Base-by-base conservation (phyloP, 2,329 filamentous ascomycete species). In the Ceratocystis huliohia region DNA sequence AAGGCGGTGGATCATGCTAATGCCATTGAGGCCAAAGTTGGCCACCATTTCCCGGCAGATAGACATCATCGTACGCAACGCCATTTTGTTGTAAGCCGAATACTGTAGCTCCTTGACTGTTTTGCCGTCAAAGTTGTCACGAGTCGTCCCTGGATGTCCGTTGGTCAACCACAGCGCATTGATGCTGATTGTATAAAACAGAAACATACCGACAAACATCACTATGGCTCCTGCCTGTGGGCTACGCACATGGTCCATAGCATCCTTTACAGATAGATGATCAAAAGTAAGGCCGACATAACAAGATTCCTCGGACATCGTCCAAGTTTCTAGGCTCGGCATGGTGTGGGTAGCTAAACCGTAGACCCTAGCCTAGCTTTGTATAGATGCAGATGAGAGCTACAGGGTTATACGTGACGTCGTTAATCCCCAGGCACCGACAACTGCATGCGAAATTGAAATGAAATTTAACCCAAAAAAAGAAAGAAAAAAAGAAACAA, bases 1-100 rank as follows among this genome's bases (percentile, higher is more conserved):
- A 2, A 97, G 80, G 3, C 93, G 84, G 76, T 97, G 94, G 15
- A 88, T 80, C 74, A 97, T 88, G 63, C 88, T 85, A 67, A 97
- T 85, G 6, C 84, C 88, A 46, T 83, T 82, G 20, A 96, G 81
- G 0, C 75, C 76, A 74, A 96, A 85, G 70, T 84, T 85, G 10
- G 75, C 72, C 17, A 76, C 75, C 2, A 92, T 76, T 3, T 78
- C 74, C 5, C 78, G 76, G 50, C 84, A 84, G 71, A 94, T 90
- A 22, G 75, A 72, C 57, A 85, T 77, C 77, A 94, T 85, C 1
- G 87, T 87, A 46, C 81, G 79, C 5, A 93, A 80, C 17, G 89
- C 89, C 10, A 87, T 81, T 1, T 86, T 83, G 13, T 80, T 77
- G 75, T 95, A 95, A 7, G 89, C 84, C 20, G 84, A 84, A 76